Percentiles rank a stretch among this genome's conserved stretches.
phyloP scores from a whole-genome alignment of 768 basidiomycete species.

The Leccinum fibrillosum region DNA sequence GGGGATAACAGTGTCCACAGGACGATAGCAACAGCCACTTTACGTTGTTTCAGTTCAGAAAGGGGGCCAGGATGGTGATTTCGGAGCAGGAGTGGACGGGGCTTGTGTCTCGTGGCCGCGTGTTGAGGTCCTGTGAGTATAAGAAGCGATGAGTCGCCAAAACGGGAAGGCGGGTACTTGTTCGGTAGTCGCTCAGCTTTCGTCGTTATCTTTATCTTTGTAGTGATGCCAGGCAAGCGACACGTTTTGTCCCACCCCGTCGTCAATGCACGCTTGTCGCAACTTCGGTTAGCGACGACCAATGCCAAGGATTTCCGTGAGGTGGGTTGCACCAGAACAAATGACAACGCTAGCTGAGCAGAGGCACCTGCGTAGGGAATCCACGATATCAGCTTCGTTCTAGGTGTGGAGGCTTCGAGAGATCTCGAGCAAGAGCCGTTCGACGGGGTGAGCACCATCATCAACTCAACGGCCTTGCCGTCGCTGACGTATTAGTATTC shows the following conservation, averaged over 20 bases:
- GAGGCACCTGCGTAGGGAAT: constrained; percentile 50
- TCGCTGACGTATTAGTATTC: background rate
- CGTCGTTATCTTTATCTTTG: background rate
- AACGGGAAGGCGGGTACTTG: background rate
- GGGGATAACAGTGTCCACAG: constrained; percentile 37
- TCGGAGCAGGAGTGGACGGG: constrained; percentile 59
- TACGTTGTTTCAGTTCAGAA: constrained; percentile 77
- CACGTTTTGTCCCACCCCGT: constrained; percentile 68
- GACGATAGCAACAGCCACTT: constrained; percentile 84
- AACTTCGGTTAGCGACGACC: constrained; percentile 59
- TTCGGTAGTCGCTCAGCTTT: background rate
- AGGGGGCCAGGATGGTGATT: constrained; percentile 46
- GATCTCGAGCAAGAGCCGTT: constrained; percentile 61
- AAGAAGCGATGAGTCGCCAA: constrained; percentile 60
- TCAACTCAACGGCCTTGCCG: background rate
- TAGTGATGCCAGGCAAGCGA: constrained; percentile 35
- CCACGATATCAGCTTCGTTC: constrained; percentile 66
- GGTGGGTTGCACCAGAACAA: constrained; percentile 36
- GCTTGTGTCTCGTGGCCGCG: constrained; percentile 46
- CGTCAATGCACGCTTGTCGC: constrained; percentile 69
- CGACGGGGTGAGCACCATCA: constrained; percentile 50
- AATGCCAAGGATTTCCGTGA: constrained; percentile 76
- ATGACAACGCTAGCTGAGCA: constrained; percentile 2
- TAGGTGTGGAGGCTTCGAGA: constrained; percentile 83
- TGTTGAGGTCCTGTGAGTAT: constrained; percentile 90